Conservation (phyloP, 345 rosid species). For the Acer negundo region DNA sequence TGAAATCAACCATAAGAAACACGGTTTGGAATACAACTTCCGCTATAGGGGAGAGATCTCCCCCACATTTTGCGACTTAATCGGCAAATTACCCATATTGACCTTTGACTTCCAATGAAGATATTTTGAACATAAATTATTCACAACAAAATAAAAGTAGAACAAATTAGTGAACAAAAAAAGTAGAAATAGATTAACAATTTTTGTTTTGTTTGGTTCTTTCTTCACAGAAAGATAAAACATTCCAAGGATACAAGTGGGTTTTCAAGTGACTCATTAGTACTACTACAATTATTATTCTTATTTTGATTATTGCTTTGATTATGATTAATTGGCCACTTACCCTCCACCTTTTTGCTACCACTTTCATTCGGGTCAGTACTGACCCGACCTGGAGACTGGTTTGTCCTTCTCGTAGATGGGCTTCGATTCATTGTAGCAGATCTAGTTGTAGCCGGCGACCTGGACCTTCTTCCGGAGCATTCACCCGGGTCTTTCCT, state of each 20-base stretch:
- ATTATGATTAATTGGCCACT: slow-evolving; percentile 16
- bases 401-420: slow-evolving; percentile 43
- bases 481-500: slow-evolving; percentile 60
- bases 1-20: too few relatives aligned
- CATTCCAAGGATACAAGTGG: slow-evolving; percentile 89
- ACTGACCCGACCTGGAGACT: slow-evolving; percentile 66
- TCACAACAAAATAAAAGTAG: not conserved
- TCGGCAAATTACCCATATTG: not conserved
- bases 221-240: slow-evolving; percentile 69
- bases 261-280: slow-evolving; percentile 68
- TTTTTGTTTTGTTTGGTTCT: not conserved
- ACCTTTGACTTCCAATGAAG: slow-evolving; percentile 12
- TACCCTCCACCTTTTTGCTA: slow-evolving; percentile 19
- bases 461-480: slow-evolving; percentile 66
- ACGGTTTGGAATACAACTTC: too few relatives aligned
- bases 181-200: not conserved
- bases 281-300: not conserved
- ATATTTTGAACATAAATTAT: not conserved
- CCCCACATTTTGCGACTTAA: too few relatives aligned
- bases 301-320: not conserved
- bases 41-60: too few relatives aligned
- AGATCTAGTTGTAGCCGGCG: slow-evolving; percentile 69
- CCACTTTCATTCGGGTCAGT: slow-evolving; percentile 31
- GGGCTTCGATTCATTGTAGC: slow-evolving; percentile 55
- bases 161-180: not conserved